These are phyloP conservation scores for Xylaria sp. DNA, from an alignment of 2,329 filamentous ascomycete genomes.

Conservation along the genomic window DNA sequence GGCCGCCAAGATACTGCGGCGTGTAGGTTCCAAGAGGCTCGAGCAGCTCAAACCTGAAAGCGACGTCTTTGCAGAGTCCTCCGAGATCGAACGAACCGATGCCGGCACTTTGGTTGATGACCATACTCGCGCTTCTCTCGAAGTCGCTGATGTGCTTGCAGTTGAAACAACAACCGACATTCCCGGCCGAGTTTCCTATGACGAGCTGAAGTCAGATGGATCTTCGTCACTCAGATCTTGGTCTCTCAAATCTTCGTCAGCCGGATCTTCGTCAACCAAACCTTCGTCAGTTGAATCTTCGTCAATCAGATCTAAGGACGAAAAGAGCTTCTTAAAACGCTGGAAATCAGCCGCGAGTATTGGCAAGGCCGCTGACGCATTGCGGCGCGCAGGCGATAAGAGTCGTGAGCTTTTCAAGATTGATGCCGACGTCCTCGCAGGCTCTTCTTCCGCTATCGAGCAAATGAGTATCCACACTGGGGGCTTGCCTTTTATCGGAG, in stretches of 20 bases:
- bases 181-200: too few species aligned
- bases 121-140: too few species aligned
- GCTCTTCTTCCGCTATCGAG: not conserved
- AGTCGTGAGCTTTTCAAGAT: not conserved
- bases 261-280: too few species aligned
- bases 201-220: too few species aligned
- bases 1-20: not conserved
- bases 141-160: too few species aligned
- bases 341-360: not conserved
- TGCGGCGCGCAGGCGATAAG: not conserved
- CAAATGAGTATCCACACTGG: not conserved
- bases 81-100: not conserved
- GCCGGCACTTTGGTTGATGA: not conserved
- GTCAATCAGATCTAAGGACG: too few species aligned
- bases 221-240: too few species aligned
- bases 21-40: conserved; percentile 7
- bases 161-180: too few species aligned
- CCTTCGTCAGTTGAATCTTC: too few species aligned
- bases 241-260: not conserved
- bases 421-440: too few species aligned
- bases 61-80: not conserved
- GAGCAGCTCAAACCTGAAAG: too few species aligned
- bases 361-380: not conserved
- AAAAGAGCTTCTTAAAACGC: not conserved
- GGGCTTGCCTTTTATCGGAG: too few species aligned